Base-by-base conservation (phyloP, 495 filamentous ascomycete genomes). In the Pyrenopolyporus hunteri region DNA sequence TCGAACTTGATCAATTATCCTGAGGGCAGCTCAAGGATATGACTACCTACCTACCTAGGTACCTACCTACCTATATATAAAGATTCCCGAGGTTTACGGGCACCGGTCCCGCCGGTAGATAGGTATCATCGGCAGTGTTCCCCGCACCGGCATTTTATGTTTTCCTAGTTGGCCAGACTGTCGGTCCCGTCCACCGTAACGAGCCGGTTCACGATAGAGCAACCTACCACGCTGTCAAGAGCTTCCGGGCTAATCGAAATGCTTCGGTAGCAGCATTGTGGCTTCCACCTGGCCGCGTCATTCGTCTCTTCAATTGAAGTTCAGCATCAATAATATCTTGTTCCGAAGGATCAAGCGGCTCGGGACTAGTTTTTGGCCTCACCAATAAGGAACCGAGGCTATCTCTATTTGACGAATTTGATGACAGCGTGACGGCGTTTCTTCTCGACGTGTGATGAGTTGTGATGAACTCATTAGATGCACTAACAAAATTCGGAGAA, bases 81-180 rank as follows among this genome's bases (percentile, higher is more conserved):
- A 49, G 23, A 6, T 17, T 31, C 11, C 28, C 33, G 29, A 39
- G 16, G 10, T 31, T 43, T 16, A 29, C 8, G n/a, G 9, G 19
- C 10, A 19, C 14, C 13, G 17, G 16, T 20, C 1, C 20, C 14
- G 8, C 10, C n/a, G 11, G 36, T 19, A 40, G 36, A 11, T 22
- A 20, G 6, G 42, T 26, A 28, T 39, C 22, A 16, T 28, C 9
- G 14, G 28, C n/a, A 23, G 29, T 19, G 35, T 67, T 63, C 64
- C 64, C 58, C 64, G 64, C 58, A 67, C 25, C 58, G 64, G 64
- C 58, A 63, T 23, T 67, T 64, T 39, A n/a, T 13, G 10, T 13
- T 19, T 26, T 28, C 6, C 6, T 17, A 10, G n/a, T n/a, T n/a
- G n/a, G n/a, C n/a, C 19, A 40, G 3, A 19, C 17, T 4, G 7